phyloP scores from a whole-genome alignment of 2,329 filamentous ascomycete species.

The Epichloe amarillans region DNA sequence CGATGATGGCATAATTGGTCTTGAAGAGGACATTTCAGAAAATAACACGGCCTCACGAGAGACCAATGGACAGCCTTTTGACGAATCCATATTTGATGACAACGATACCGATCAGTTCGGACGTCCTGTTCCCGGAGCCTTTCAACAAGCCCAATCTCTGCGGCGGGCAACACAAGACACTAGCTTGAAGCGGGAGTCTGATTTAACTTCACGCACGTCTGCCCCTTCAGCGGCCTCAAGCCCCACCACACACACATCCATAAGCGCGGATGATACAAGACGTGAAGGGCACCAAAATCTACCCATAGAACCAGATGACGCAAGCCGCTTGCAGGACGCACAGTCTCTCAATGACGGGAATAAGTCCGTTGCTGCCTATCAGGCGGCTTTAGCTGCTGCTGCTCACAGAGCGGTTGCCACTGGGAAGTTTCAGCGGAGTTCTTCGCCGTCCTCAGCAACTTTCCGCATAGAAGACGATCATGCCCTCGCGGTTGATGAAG shows the following conservation, averaged over 20 bases:
- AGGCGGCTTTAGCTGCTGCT: conserved; percentile 72
- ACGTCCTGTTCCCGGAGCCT: conserved; percentile 44
- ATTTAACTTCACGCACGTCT: conserved; percentile 31
- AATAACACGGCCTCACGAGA: conserved; percentile 26
- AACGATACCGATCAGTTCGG: conserved; percentile 51
- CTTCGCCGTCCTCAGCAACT: conserved; percentile 22
- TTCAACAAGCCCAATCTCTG: conserved; percentile 38
- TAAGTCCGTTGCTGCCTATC: conserved; percentile 49
- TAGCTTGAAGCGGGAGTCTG: conserved; percentile 29
- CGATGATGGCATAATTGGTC: conserved; percentile 47
- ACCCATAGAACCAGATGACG: not conserved
- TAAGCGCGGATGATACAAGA: conserved; percentile 20
- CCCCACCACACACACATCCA: conserved; percentile 41
- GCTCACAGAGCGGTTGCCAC: conserved; percentile 63
- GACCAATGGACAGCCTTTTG: conserved; percentile 45
- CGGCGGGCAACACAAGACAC: conserved; percentile 21
- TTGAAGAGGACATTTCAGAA: conserved; percentile 31
- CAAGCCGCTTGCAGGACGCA: not conserved
- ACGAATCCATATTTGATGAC: conserved; percentile 61
- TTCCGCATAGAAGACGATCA: conserved; percentile 2
- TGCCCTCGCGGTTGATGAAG: conserved; percentile 2
- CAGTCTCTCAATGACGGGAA: conserved; percentile 6
- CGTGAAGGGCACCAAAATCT: not conserved
- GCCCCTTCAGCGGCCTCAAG: conserved; percentile 28
- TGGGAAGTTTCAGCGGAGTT: conserved; percentile 58